A percentile compares a stretch with the other conserved stretches of the same genome.
phyloP scores from a whole-genome alignment of 768 basidiomycete species.

The Hygrophorus pudorinus region DNA sequence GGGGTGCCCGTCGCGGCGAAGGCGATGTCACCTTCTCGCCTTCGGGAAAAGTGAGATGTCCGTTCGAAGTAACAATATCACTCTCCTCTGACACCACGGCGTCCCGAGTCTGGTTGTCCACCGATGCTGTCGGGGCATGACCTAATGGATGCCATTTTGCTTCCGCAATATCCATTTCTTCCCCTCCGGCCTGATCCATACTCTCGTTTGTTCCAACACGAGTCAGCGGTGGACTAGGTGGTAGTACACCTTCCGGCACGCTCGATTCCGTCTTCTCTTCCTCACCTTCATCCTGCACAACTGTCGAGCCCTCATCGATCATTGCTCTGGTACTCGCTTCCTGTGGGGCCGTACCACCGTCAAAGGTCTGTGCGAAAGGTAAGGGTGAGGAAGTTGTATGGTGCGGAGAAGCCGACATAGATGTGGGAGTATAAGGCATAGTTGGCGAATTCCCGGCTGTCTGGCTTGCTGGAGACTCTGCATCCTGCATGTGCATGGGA shows the following conservation, averaged over 20 bases:
- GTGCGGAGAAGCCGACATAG: too few relatives aligned
- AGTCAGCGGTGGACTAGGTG: slow-evolving; percentile 23
- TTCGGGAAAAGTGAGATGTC: background rate
- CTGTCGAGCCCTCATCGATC: background rate
- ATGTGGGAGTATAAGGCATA: too few relatives aligned
- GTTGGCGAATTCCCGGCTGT: too few relatives aligned
- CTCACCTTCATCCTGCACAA: background rate
- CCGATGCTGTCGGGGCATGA: background rate
- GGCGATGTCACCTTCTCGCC: slow-evolving; percentile 7
- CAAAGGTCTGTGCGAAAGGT: too few relatives aligned
- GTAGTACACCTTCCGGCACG: slow-evolving; percentile 10
- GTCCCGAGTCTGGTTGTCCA: slow-evolving; percentile 2
- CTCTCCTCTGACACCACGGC: background rate
- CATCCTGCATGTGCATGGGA: background rate
- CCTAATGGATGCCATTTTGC: background rate
- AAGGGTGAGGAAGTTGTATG: too few relatives aligned
- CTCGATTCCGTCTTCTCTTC: slow-evolving; percentile 9
- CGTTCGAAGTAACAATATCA: background rate
- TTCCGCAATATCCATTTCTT: slow-evolving; percentile 17
- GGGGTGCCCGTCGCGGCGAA: background rate
- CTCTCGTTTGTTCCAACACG: slow-evolving; percentile 14
- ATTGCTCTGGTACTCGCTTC: background rate
- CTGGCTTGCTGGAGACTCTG: background rate
- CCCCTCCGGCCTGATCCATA: slow-evolving; percentile 8
- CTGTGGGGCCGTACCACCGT: too few relatives aligned